phyloP scores from a whole-genome alignment of 192 early-diverging fungal genomes.

The Backusella liffmaniae region DNA sequence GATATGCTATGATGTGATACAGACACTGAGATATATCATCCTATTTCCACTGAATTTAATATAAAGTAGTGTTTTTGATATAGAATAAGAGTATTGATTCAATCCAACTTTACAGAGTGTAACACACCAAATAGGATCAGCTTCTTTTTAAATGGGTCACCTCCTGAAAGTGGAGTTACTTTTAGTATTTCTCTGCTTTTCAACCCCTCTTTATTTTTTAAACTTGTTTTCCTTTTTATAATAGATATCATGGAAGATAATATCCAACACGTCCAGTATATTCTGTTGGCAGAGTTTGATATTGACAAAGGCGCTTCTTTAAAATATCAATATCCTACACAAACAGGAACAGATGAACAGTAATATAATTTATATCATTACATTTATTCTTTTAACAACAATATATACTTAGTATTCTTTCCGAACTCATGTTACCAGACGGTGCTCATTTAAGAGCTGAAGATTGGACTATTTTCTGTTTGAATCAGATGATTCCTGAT shows the following conservation, averaged over 20 bases:
- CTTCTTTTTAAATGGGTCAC: not conserved
- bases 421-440: constrained; percentile 97
- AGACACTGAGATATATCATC: no score
- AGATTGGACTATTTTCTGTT: constrained; percentile 93
- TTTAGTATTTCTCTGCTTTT: not conserved
- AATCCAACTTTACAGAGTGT: not conserved
- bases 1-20: no score
- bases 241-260: not conserved
- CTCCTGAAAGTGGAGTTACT: not conserved
- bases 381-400: not conserved
- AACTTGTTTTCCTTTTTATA: not conserved
- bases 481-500: constrained; percentile 71
- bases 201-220: not conserved
- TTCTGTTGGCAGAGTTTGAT: constrained; percentile 93
- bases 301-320: constrained; percentile 90
- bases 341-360: constrained; percentile 84
- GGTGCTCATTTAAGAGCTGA: constrained; percentile 90
- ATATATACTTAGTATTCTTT: constrained; percentile 56
- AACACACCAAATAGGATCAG: not conserved
- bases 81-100: no score
- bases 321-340: constrained; percentile 82
- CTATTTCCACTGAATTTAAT: no score
- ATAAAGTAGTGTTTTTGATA: no score
- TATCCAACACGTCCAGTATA: constrained; percentile 67
- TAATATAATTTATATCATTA: constrained; percentile 33